A percentile compares a stretch with the other conserved stretches of the same genome.
phyloP scores from a whole-genome alignment of 441 rosid species.

The Gossypium davidsonii region DNA sequence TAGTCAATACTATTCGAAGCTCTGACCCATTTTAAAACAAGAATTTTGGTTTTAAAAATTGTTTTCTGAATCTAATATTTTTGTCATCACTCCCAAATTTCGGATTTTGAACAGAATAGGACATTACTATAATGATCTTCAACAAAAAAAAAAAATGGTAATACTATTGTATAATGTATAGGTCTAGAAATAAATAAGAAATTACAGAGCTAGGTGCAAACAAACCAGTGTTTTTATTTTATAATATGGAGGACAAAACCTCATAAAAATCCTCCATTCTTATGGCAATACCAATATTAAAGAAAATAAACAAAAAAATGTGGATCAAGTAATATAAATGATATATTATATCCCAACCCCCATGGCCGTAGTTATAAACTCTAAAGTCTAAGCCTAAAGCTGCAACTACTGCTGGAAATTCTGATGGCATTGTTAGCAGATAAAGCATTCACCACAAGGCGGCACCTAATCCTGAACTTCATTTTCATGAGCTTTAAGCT shows the following conservation, averaged over 20 bases:
- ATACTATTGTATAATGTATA: neutral
- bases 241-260: conserved; percentile 1
- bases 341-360: too few relatives aligned
- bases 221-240: neutral
- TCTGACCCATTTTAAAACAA: too few relatives aligned
- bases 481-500: conserved; percentile 59
- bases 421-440: conserved; percentile 37
- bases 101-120: too few relatives aligned
- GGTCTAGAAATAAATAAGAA: neutral
- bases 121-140: neutral
- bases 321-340: neutral
- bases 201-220: neutral
- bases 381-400: conserved; percentile 52
- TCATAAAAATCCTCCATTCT: conserved; percentile 5
- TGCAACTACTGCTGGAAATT: conserved; percentile 60
- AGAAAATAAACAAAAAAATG: neutral
- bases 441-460: conserved; percentile 46
- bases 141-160: neutral
- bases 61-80: too few relatives aligned
- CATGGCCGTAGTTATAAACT: neutral
- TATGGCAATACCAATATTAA: neutral
- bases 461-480: conserved; percentile 59
- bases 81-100: too few relatives aligned
- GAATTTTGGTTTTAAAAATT: neutral
- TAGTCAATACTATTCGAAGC: neutral